Percentiles rank a stretch among this genome's conserved stretches.
Evolutionary conservation across 768 basidiomycete species (phyloP).

Genomic region (Pulveroboletus frians): DNA sequence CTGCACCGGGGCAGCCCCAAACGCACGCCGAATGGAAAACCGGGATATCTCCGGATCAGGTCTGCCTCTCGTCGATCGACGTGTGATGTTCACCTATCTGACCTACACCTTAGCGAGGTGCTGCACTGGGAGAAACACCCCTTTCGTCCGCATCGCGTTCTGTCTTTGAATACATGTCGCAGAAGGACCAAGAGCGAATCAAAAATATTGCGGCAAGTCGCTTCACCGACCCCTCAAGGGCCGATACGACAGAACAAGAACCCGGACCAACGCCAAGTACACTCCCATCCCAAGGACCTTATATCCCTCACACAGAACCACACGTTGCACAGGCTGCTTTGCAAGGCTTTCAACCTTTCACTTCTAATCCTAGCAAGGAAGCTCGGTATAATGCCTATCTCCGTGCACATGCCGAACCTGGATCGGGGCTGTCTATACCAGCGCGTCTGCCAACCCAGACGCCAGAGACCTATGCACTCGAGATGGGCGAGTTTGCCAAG

Average conservation of each 20-base stretch:
- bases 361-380: slow-evolving; percentile 71
- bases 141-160: slow-evolving; percentile 68
- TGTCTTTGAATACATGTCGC: slow-evolving; percentile 91
- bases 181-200: slow-evolving; percentile 85
- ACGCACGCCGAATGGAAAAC: slow-evolving; percentile 50
- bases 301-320: slow-evolving; percentile 62
- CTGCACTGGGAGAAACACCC: slow-evolving; percentile 75
- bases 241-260: slow-evolving; percentile 24
- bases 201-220: slow-evolving; percentile 46
- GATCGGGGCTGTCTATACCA: slow-evolving; percentile 42
- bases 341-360: slow-evolving; percentile 86
- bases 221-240: slow-evolving; percentile 19
- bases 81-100: not conserved
- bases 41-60: slow-evolving; percentile 68
- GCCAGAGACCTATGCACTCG: slow-evolving; percentile 69
- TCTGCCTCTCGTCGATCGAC: slow-evolving; percentile 30
- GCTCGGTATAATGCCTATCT: slow-evolving; percentile 82
- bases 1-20: slow-evolving; percentile 21
- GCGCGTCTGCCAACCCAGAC: slow-evolving; percentile 53
- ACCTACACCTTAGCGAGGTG: slow-evolving; percentile 60
- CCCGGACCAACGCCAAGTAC: slow-evolving; percentile 14
- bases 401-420: slow-evolving; percentile 55
- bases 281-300: slow-evolving; percentile 28
- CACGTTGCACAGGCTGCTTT: slow-evolving; percentile 84
- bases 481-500: slow-evolving; percentile 82